A percentile compares a stretch with the other conserved stretches of the same genome.
Evolutionary conservation across 257 asterid species (phyloP).

Genomic region (Osmanthus fragrans): DNA sequence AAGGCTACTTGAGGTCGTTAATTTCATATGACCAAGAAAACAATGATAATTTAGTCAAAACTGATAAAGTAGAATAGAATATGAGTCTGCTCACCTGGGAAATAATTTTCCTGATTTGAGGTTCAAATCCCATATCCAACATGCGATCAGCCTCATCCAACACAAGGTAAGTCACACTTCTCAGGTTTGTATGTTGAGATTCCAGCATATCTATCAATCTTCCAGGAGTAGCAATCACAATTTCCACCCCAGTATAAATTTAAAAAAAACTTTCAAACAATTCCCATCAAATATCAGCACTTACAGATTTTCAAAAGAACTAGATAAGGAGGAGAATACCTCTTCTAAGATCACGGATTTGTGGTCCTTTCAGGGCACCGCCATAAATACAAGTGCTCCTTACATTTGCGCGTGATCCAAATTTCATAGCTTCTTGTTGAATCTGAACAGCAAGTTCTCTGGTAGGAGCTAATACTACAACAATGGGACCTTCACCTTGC

Average conservation of each 20-base stretch:
- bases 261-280: not conserved
- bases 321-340: constrained; percentile 37
- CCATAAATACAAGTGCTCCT: constrained; percentile 92
- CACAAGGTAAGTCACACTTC: constrained; percentile 86
- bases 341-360: constrained; percentile 84
- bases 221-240: constrained; percentile 64
- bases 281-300: constrained; percentile 16
- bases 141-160: constrained; percentile 97
- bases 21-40: constrained; percentile 8
- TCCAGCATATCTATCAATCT: constrained; percentile 92
- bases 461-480: constrained; percentile 83
- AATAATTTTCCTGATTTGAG: constrained; percentile 87
- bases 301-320: constrained; percentile 15
- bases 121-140: constrained; percentile 99
- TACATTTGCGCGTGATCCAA: constrained; percentile 64
- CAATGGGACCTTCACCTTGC: constrained; percentile 88
- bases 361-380: constrained; percentile 97
- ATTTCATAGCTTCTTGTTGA: constrained; percentile 79
- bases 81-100: constrained; percentile 55
- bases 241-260: not conserved
- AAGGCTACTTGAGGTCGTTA: not conserved
- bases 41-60: not conserved
- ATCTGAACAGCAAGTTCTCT: constrained; percentile 94
- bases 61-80: not conserved
- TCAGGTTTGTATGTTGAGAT: constrained; percentile 84